phyloP scores from a whole-genome alignment of 148 eudicot genomes.

The Heliamphora exappendiculata region DNA sequence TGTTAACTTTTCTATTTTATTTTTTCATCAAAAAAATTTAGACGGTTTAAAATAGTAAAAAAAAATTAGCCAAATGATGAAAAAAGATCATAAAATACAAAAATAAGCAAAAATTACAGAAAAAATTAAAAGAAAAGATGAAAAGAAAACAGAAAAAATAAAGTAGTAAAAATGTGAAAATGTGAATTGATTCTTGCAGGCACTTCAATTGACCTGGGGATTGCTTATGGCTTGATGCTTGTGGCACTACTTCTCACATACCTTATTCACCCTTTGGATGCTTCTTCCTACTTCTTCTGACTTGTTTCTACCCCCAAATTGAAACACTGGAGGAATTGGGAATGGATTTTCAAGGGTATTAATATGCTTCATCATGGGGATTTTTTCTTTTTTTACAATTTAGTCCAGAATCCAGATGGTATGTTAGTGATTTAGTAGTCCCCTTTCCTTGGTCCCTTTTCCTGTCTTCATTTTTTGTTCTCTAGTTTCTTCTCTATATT shows the following conservation, averaged over 20 bases:
- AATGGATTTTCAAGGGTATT: background rate
- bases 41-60: no score
- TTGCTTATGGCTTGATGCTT: constrained; percentile 38
- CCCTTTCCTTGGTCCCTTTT: background rate
- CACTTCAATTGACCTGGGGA: constrained; percentile 35
- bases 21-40: no score
- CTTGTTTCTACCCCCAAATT: background rate
- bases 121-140: no score
- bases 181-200: constrained; percentile 19
- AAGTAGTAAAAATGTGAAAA: no score
- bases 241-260: constrained; percentile 38
- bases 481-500: background rate
- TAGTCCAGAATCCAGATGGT: background rate
- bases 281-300: constrained; percentile 22
- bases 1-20: no score
- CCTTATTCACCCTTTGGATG: constrained; percentile 36
- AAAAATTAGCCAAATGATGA: no score
- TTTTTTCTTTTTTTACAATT: background rate
- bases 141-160: no score
- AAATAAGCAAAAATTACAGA: no score
- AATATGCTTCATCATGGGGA: background rate
- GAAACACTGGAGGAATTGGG: background rate
- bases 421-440: background rate
- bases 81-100: no score
- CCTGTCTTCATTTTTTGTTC: background rate